Base-by-base conservation (phyloP, 1,284 basidiomycete species). In the Psilocybe mexicana region DNA sequence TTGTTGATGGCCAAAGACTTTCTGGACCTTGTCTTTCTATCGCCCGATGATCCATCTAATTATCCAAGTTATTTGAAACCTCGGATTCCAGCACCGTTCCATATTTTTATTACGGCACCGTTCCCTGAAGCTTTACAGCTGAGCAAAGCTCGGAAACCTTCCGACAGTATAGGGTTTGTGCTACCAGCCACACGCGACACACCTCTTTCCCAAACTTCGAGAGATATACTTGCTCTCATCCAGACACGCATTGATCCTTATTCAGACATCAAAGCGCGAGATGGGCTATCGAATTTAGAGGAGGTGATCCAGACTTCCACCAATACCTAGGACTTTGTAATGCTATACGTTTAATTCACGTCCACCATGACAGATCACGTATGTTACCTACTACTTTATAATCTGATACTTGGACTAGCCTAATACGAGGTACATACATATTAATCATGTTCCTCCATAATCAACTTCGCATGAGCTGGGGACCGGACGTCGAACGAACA, bases 401-500 rank as follows among this genome's bases (percentile, higher is more conserved):
- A 18, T 18, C 18, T 18, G 18, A 18, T 18, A 18, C 18, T 18
- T 18, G 18, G 18, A 18, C 18, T 18, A 18, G 18, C 18, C 35
- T 36, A 40, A 12, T 40, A 5, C 11, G n/a, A 40, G 14, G 14
- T 40, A 40, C 38, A 18, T n/a, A n/a, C n/a, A 11, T 12, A 40
- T 40, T 40, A 40, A n/a, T 18, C 18, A 18, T 40, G 10, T 3
- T 40, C 38, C 38, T 47, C 35, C 28, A 35, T 18, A 26, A 45
- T 33, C 14, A 54, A 10, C 28, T 36, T 24, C 8, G n/a, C 28
- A 45, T 12, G 7, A 7, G 23, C 43, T 6, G 28, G 11, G 3
- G 52, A 54, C 44, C 52, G 43, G 6, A 36, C n/a, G n/a, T 33
- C 33, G n/a, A 54, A 45, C 6, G 52, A 45, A 18, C 53, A 54